phyloP scores from a whole-genome alignment of 768 basidiomycete genomes.

The Trametopsis cervina region DNA sequence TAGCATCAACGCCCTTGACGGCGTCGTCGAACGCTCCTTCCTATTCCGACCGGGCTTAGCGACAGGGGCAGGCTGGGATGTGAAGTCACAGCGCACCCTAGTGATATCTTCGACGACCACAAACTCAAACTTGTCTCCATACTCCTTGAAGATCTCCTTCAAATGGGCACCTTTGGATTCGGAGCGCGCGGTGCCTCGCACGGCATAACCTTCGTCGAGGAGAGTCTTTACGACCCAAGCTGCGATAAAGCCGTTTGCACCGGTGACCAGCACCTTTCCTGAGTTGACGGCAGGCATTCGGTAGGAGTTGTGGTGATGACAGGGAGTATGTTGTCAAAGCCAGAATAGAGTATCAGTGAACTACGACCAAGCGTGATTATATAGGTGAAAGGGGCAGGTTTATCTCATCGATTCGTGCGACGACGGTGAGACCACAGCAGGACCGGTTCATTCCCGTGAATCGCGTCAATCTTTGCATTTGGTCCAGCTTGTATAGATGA shows the following conservation, averaged over 20 bases:
- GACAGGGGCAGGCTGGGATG: background rate
- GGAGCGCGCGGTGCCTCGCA: constrained; percentile 59
- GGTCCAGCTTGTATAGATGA: no score
- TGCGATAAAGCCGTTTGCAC: constrained; percentile 50
- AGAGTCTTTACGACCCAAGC: constrained; percentile 46
- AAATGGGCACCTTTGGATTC: constrained; percentile 48
- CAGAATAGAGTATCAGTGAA: no score
- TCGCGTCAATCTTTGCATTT: no score
- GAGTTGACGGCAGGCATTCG: constrained; percentile 27
- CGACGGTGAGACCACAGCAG: no score
- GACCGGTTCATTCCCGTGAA: no score
- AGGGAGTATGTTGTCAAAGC: no score
- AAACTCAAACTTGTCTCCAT: constrained; percentile 50
- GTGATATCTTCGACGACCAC: constrained; percentile 65
- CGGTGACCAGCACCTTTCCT: constrained; percentile 42
- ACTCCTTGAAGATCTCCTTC: constrained; percentile 39
- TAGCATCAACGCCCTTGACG: constrained; percentile 18
- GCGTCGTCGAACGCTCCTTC: constrained; percentile 20
- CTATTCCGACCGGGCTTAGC: background rate
- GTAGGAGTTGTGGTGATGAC: background rate
- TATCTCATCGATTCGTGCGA: no score
- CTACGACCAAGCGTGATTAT: no score
- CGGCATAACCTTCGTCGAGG: constrained; percentile 51
- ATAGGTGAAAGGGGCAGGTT: no score
- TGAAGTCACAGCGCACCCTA: constrained; percentile 24